A percentile compares a stretch with the other conserved stretches of the same genome.
These are phyloP conservation scores for Trypanosoma vivax DNA, from an alignment of 208 protist species.

Conservation along the genomic window DNA sequence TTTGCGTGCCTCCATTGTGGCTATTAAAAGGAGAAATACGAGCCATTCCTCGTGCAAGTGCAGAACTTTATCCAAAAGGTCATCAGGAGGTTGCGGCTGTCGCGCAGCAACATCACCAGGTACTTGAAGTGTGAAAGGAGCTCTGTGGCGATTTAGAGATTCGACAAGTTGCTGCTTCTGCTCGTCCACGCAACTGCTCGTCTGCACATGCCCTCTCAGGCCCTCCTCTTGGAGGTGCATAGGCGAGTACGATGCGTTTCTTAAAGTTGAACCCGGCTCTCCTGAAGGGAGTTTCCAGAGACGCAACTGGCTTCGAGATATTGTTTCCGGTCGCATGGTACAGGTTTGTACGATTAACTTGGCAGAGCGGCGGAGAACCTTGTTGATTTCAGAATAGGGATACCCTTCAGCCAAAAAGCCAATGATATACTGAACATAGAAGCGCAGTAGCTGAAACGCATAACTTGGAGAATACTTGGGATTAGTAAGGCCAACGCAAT, in stretches of 20 bases:
- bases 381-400: slow-evolving; percentile 81
- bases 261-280: background rate
- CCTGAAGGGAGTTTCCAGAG: slow-evolving; percentile 2
- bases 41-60: slow-evolving; percentile 60
- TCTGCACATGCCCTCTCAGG: background rate
- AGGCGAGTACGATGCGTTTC: background rate
- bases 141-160: slow-evolving; percentile 4
- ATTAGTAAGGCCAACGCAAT: slow-evolving; percentile 58
- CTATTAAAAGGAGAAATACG: slow-evolving; percentile 57
- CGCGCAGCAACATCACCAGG: background rate
- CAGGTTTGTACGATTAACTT: slow-evolving; percentile 79
- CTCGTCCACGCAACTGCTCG: background rate
- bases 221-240: background rate
- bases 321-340: slow-evolving; percentile 70
- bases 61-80: slow-evolving; percentile 31
- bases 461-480: slow-evolving; percentile 50
- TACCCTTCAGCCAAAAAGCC: slow-evolving; percentile 82
- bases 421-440: slow-evolving; percentile 81
- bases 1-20: slow-evolving; percentile 70
- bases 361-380: slow-evolving; percentile 57
- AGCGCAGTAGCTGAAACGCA: slow-evolving; percentile 57
- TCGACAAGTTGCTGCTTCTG: slow-evolving; percentile 13
- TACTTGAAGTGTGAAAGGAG: slow-evolving; percentile 13
- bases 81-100: slow-evolving; percentile 13
- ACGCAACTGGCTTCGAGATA: slow-evolving; percentile 22